Evolutionary conservation across 2,329 filamentous ascomycete genomes (phyloP).

Genomic region (Metarhizium rileyi): DNA sequence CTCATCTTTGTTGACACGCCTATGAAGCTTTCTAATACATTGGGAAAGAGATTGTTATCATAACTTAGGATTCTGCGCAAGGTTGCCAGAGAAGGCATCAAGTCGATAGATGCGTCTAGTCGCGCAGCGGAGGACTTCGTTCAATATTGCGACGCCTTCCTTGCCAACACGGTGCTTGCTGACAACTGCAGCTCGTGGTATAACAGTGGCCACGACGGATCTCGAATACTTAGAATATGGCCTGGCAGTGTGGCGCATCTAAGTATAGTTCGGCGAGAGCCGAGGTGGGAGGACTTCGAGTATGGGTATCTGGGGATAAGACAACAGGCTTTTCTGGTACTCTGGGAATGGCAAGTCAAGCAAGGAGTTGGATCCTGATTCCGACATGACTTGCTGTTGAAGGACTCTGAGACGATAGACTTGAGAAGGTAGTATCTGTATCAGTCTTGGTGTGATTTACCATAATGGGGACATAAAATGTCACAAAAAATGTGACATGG

Average conservation of each 20-base stretch:
- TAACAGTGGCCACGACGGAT: conserved; percentile 54
- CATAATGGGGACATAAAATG: background rate
- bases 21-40: too few species aligned
- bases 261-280: conserved; percentile 45
- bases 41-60: too few species aligned
- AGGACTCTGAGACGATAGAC: conserved; percentile 44
- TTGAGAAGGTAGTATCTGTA: conserved; percentile 53
- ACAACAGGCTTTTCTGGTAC: conserved; percentile 48
- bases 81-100: conserved; percentile 54
- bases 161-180: conserved; percentile 42
- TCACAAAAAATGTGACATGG: too few species aligned
- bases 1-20: too few species aligned
- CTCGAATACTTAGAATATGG: conserved; percentile 58
- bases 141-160: conserved; percentile 48
- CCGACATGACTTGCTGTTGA: conserved; percentile 57
- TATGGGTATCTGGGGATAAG: conserved; percentile 36
- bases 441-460: conserved; percentile 52
- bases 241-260: conserved; percentile 57
- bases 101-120: conserved; percentile 45
- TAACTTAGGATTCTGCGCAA: conserved; percentile 63
- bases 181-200: conserved; percentile 64
- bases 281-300: conserved; percentile 46
- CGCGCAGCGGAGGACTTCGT: conserved; percentile 55
- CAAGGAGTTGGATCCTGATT: conserved; percentile 44
- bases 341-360: conserved; percentile 59